Conservation (phyloP, 1,284 basidiomycete genomes). For the Ganoderma sinense region DNA sequence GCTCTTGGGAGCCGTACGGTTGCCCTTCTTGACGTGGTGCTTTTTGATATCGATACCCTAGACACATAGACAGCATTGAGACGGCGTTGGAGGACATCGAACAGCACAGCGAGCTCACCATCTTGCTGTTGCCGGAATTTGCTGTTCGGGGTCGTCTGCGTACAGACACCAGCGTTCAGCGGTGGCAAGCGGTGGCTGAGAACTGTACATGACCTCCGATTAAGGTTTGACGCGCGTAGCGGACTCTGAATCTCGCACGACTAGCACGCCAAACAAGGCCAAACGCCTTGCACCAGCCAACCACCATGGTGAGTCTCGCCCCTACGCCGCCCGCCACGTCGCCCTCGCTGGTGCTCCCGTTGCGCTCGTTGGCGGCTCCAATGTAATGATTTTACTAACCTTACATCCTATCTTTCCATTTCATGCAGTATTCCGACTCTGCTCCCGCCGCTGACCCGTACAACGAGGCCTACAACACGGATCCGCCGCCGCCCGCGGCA, state of each 20-base stretch:
- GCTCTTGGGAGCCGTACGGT: slow-evolving; percentile 94
- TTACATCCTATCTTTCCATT: not conserved
- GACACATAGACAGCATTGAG: slow-evolving; percentile 21
- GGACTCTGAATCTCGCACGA: slow-evolving; percentile 33
- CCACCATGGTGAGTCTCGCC: slow-evolving; percentile 67
- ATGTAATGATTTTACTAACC: not conserved
- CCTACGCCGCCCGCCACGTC: slow-evolving; percentile 23
- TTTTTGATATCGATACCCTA: slow-evolving; percentile 97
- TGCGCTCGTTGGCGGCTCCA: slow-evolving; percentile 7
- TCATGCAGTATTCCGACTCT: slow-evolving; percentile 66
- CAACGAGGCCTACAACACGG: slow-evolving; percentile 76
- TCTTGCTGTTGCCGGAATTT: slow-evolving; percentile 69
- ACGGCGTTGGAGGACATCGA: slow-evolving; percentile 17
- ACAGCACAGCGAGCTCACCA: slow-evolving; percentile 70
- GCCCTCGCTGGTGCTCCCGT: slow-evolving; percentile 9
- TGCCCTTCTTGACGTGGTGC: slow-evolving; percentile 99
- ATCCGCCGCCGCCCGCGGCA: slow-evolving; percentile 55
- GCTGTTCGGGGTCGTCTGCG: slow-evolving; percentile 43
- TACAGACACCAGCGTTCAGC: slow-evolving; percentile 21
- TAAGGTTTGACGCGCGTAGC: slow-evolving; percentile 40
- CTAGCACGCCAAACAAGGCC: slow-evolving; percentile 37
- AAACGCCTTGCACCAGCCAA: slow-evolving; percentile 40
- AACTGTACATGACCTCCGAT: slow-evolving; percentile 60
- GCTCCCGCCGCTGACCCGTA: slow-evolving; percentile 77
- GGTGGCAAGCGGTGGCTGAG: slow-evolving; percentile 44